Conservation (phyloP, 106 monocot genomes). For the Platanthera zijinensis region DNA sequence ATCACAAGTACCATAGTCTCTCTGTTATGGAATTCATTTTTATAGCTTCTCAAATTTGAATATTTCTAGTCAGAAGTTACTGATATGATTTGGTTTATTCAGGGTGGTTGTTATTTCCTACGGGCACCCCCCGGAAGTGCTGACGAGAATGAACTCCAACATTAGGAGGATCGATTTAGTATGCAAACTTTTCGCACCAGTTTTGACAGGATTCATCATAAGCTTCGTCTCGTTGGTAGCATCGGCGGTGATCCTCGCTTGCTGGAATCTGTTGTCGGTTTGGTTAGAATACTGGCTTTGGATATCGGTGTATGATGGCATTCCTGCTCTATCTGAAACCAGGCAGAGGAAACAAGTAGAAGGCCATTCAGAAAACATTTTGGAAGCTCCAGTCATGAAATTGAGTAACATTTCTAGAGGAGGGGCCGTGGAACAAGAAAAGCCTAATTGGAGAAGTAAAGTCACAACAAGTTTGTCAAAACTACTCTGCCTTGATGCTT, state of each 20-base stretch:
- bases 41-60: background rate
- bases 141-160: constrained; percentile 74
- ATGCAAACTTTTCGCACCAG: constrained; percentile 89
- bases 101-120: constrained; percentile 89
- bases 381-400: constrained; percentile 8
- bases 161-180: constrained; percentile 82
- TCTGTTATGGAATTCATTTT: background rate
- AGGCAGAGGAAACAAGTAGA: constrained; percentile 26
- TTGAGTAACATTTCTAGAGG: constrained; percentile 7
- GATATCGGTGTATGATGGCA: constrained; percentile 69
- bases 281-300: constrained; percentile 85
- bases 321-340: constrained; percentile 51
- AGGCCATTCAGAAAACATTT: constrained; percentile 6
- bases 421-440: constrained; percentile 6
- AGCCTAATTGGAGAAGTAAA: constrained; percentile 24
- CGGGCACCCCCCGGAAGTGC: constrained; percentile 43
- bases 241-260: constrained; percentile 54
- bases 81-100: constrained; percentile 4
- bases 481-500: constrained; percentile 50
- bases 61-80: background rate
- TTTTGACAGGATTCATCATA: constrained; percentile 79
- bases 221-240: constrained; percentile 78
- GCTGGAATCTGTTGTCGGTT: constrained; percentile 72
- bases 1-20: background rate
- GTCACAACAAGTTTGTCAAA: constrained; percentile 28